Percentiles rank a stretch among this genome's conserved stretches.
These are phyloP conservation scores for Vaccinium myrtillus DNA, from an alignment of 148 eudicot species.

Conservation along the genomic window DNA sequence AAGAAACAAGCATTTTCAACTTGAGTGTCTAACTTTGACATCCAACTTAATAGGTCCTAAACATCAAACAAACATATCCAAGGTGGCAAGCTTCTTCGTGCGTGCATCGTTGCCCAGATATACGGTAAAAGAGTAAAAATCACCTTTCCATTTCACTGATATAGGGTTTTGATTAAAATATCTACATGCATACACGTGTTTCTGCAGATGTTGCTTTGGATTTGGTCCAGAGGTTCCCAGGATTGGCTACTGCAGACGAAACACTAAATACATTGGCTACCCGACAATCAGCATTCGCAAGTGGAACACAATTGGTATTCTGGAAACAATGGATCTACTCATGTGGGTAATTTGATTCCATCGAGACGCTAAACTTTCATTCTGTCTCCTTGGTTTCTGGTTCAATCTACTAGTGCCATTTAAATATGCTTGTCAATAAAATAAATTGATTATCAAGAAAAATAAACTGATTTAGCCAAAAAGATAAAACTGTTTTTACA, in stretches of 20 bases:
- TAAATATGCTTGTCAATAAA: not conserved
- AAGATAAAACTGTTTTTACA: not conserved
- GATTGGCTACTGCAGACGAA: conserved; percentile 5
- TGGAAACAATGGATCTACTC: conserved; percentile 18
- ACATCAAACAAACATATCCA: too few species aligned
- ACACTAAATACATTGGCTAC: conserved; percentile 12
- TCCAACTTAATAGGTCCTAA: too few species aligned
- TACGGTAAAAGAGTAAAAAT: not conserved
- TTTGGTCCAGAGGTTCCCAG: not conserved
- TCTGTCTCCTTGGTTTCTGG: not conserved
- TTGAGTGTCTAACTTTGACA: too few species aligned
- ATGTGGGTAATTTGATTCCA: not conserved
- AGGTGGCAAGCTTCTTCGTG: conserved; percentile 2
- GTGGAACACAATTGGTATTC: not conserved
- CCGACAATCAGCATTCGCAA: conserved; percentile 10
- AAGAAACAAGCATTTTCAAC: too few species aligned
- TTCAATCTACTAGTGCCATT: not conserved
- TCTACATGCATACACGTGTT: not conserved
- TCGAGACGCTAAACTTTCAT: not conserved
- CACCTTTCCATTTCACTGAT: not conserved
- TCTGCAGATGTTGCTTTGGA: conserved; percentile 9
- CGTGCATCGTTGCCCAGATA: conserved; percentile 16
- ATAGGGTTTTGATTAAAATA: not conserved
- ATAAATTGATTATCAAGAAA: not conserved
- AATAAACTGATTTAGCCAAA: not conserved